Conservation (phyloP, 176 grass and related monocot species). For the Oryza glumipatula region DNA sequence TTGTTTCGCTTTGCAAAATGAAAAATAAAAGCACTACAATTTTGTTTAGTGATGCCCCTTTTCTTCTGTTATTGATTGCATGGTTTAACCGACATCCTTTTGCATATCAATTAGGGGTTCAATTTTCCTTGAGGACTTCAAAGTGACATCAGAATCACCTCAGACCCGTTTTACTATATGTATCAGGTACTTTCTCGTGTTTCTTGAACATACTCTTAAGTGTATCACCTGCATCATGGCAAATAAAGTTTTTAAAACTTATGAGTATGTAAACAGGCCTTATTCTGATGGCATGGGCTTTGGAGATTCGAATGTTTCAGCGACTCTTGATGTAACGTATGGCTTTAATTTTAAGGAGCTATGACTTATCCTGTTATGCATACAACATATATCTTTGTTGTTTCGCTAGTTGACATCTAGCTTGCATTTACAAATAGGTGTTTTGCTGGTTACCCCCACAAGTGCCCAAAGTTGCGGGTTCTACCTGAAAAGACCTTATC, state of each 20-base stretch:
- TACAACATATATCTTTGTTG: neutral
- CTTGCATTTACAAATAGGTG: constrained; percentile 58
- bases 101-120: constrained; percentile 51
- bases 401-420: constrained; percentile 38
- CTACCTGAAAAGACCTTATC: constrained; percentile 72
- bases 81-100: constrained; percentile 29
- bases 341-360: constrained; percentile 38
- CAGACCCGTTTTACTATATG: constrained; percentile 68
- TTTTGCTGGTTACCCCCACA: constrained; percentile 93
- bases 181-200: constrained; percentile 62
- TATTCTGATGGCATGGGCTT: constrained; percentile 72
- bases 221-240: constrained; percentile 10
- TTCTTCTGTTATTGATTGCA: neutral
- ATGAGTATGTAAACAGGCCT: constrained; percentile 59
- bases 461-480: constrained; percentile 87
- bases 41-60: neutral
- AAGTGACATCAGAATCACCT: constrained; percentile 69
- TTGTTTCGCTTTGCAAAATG: neutral
- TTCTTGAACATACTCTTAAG: constrained; percentile 13
- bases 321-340: constrained; percentile 70
- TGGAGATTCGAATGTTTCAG: constrained; percentile 73
- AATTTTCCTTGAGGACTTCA: constrained; percentile 89
- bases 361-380: neutral
- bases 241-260: constrained; percentile 1
- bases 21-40: neutral